These are phyloP conservation scores for Laetiporus sulphureus DNA, from an alignment of 1,284 basidiomycete genomes.

Conservation along the genomic window DNA sequence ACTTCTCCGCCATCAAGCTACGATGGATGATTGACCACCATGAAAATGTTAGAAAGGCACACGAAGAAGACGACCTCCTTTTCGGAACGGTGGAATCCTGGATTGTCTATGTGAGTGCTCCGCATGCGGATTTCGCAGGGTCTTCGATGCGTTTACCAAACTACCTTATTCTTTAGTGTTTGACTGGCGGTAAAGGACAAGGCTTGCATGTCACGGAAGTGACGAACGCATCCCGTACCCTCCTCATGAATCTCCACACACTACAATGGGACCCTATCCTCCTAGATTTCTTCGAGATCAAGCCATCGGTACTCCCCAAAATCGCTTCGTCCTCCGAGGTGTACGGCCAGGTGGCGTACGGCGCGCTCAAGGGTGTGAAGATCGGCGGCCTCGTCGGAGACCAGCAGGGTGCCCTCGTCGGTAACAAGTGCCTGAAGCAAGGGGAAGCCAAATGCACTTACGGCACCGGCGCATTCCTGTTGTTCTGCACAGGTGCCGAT, in stretches of 20 bases:
- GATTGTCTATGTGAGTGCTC: conserved; percentile 77
- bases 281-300: conserved; percentile 85
- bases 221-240: conserved; percentile 96
- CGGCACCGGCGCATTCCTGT: conserved; percentile 92
- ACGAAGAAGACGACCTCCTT: conserved; percentile 76
- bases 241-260: conserved; percentile 82
- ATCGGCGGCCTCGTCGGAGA: conserved; percentile 94
- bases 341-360: conserved; percentile 73
- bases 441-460: conserved; percentile 95
- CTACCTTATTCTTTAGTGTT: conserved; percentile 48
- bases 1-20: conserved; percentile 95
- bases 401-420: conserved; percentile 94
- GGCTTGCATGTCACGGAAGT: conserved; percentile 89
- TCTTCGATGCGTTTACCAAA: conserved; percentile 5
- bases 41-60: conserved; percentile 73
- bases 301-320: conserved; percentile 73
- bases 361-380: conserved; percentile 70
- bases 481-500: conserved; percentile 90
- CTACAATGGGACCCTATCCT: conserved; percentile 82
- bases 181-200: conserved; percentile 66
- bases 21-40: conserved; percentile 95
- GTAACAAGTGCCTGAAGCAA: conserved; percentile 85
- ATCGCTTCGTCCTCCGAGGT: conserved; percentile 91
- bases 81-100: conserved; percentile 98
- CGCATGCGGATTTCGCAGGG: conserved; percentile 1